Evolutionary conservation across 164 flowering plant genomes (phyloP).

Genomic region (Chloranthus sessilifolius): DNA sequence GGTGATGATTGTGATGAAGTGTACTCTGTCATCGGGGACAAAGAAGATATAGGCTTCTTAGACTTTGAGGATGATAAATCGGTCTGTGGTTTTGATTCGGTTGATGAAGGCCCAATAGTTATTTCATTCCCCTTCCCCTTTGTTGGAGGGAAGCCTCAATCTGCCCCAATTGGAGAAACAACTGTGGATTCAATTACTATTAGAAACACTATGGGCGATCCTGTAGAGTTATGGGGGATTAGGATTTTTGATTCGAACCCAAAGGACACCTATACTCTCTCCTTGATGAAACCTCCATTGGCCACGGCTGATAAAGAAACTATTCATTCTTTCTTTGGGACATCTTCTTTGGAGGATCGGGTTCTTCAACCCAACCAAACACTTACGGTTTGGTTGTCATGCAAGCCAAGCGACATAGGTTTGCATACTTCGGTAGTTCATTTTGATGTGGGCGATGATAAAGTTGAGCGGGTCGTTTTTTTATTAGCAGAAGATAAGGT

Average conservation of each 20-base stretch:
- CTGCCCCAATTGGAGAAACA: slow-evolving; percentile 50
- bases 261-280: slow-evolving; percentile 53
- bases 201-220: slow-evolving; percentile 53
- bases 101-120: slow-evolving; percentile 55
- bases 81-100: slow-evolving; percentile 36
- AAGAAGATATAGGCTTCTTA: slow-evolving; percentile 63
- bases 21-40: slow-evolving; percentile 63
- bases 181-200: slow-evolving; percentile 45
- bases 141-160: slow-evolving; percentile 52
- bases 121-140: slow-evolving; percentile 77
- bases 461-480: slow-evolving; percentile 65
- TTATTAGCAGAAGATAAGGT: slow-evolving; percentile 73
- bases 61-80: slow-evolving; percentile 60
- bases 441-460: slow-evolving; percentile 57
- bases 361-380: slow-evolving; percentile 52
- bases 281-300: slow-evolving; percentile 73
- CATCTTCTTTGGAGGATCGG: slow-evolving; percentile 56
- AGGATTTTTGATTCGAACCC: slow-evolving; percentile 70
- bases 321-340: slow-evolving; percentile 38
- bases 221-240: slow-evolving; percentile 63
- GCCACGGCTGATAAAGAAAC: slow-evolving; percentile 33
- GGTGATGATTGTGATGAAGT: slow-evolving; percentile 27
- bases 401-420: slow-evolving; percentile 77
- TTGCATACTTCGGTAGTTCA: slow-evolving; percentile 63
- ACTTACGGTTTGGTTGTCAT: slow-evolving; percentile 79